phyloP scores from a whole-genome alignment of 148 eudicot genomes.

The Limonium bicolor region DNA sequence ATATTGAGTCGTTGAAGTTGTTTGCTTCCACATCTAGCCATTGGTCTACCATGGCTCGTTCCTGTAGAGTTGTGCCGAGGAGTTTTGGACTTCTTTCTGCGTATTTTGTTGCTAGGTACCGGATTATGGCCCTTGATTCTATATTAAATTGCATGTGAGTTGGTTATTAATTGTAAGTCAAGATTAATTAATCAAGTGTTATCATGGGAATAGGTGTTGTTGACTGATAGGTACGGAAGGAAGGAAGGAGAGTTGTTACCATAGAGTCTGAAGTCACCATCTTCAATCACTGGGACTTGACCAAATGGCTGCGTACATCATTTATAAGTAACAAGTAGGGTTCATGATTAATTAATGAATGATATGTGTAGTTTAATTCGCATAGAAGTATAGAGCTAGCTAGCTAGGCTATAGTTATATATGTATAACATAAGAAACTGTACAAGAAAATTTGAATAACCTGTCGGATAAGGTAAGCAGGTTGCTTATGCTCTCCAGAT shows the following conservation, averaged over 20 bases:
- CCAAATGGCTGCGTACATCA: constrained; percentile 48
- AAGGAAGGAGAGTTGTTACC: constrained; percentile 39
- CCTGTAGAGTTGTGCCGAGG: constrained; percentile 37
- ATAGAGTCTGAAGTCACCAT: constrained; percentile 51
- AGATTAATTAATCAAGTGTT: no score
- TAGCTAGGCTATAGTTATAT: no score
- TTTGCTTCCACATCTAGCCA: constrained; percentile 69
- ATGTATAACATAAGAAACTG: no score
- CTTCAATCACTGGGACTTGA: constrained; percentile 68
- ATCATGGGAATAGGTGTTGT: no score
- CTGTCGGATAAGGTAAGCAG: constrained; percentile 37
- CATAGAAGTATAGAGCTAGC: no score
- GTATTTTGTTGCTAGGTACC: constrained; percentile 50
- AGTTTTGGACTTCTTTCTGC: constrained; percentile 22
- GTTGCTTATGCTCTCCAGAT: constrained; percentile 38
- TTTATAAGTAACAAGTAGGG: no score
- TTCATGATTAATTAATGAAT: no score
- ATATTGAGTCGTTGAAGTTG: constrained; percentile 41
- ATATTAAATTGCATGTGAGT: neutral
- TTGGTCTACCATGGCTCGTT: constrained; percentile 50
- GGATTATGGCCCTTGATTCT: constrained; percentile 68
- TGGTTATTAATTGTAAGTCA: neutral
- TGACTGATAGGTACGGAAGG: no score
- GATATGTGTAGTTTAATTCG: no score
- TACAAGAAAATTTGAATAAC: no score